phyloP scores from a whole-genome alignment of 2,329 filamentous ascomycete species.

The Talaromyces sp. region DNA sequence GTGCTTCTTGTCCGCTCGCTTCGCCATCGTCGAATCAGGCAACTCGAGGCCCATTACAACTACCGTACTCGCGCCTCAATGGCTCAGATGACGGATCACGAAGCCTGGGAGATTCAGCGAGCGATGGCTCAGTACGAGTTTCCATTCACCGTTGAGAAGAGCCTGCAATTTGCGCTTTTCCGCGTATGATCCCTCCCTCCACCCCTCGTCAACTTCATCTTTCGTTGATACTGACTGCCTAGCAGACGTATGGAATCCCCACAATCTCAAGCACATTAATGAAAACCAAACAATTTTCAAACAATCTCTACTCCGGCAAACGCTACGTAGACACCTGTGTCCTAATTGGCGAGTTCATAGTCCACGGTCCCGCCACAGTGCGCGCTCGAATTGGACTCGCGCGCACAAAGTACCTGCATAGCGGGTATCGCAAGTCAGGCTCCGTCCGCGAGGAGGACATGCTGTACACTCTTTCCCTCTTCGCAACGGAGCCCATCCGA shows the following conservation, averaged over 20 bases:
- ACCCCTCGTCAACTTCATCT: no score
- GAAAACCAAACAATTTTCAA: conserved; percentile 50
- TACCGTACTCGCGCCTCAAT: conserved; percentile 47
- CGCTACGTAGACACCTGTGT: conserved; percentile 53
- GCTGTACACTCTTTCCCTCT: conserved; percentile 63
- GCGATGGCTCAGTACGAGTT: conserved; percentile 53
- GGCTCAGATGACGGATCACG: conserved; percentile 52
- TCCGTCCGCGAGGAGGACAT: conserved; percentile 62
- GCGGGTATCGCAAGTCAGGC: conserved; percentile 53
- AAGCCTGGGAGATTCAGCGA: conserved; percentile 51
- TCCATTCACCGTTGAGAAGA: conserved; percentile 49
- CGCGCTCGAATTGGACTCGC: conserved; percentile 54
- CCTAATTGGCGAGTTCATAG: conserved; percentile 49
- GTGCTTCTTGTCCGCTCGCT: conserved; percentile 25
- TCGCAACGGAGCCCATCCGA: conserved; percentile 61
- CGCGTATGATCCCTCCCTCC: conserved; percentile 36
- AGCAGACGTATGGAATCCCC: conserved; percentile 55
- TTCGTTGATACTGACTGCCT: conserved; percentile 1
- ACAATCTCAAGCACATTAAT: conserved; percentile 50
- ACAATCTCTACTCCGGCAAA: conserved; percentile 48
- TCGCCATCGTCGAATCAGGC: conserved; percentile 34
- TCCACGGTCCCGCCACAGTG: conserved; percentile 42
- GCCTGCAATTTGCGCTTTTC: conserved; percentile 59
- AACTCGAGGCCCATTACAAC: conserved; percentile 40
- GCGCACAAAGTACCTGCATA: conserved; percentile 63